A percentile compares a stretch with the other conserved stretches of the same genome.
Evolutionary conservation across 495 filamentous ascomycete species (phyloP).

Genomic region (Tricharina praecox): DNA sequence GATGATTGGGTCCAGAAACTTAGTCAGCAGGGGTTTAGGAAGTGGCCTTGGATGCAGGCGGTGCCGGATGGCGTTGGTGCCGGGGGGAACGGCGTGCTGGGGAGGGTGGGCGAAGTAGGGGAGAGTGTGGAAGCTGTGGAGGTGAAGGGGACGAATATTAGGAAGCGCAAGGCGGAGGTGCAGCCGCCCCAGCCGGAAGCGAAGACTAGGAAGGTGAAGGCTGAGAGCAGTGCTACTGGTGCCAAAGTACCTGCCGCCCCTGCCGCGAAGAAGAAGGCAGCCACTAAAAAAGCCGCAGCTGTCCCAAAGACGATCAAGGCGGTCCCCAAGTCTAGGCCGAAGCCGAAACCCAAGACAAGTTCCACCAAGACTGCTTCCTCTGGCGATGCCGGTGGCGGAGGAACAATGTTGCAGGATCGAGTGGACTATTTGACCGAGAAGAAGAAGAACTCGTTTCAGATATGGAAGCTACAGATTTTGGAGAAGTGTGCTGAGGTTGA

Average conservation of each 20-base stretch:
- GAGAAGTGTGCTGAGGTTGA: constrained; percentile 38
- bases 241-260: too few species aligned
- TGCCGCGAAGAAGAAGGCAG: neutral
- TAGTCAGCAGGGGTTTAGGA: constrained; percentile 14
- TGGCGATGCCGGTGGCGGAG: neutral
- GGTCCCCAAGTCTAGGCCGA: neutral
- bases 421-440: constrained; percentile 65
- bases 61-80: constrained; percentile 18
- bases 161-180: neutral
- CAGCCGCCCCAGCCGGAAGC: neutral
- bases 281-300: neutral
- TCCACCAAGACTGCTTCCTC: constrained; percentile 5
- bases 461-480: constrained; percentile 58
- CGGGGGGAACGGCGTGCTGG: constrained; percentile 11
- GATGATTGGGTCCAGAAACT: constrained; percentile 23
- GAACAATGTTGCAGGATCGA: constrained; percentile 44
- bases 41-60: constrained; percentile 12
- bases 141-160: neutral
- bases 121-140: neutral
- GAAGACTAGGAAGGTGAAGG: too few species aligned
- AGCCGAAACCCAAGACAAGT: neutral
- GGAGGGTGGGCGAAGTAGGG: constrained; percentile 4
- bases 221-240: too few species aligned
- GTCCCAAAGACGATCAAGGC: neutral
- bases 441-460: constrained; percentile 45